phyloP scores from a whole-genome alignment of 2,329 filamentous ascomycete genomes.

The Nannizziopsis arthrosporioides region DNA sequence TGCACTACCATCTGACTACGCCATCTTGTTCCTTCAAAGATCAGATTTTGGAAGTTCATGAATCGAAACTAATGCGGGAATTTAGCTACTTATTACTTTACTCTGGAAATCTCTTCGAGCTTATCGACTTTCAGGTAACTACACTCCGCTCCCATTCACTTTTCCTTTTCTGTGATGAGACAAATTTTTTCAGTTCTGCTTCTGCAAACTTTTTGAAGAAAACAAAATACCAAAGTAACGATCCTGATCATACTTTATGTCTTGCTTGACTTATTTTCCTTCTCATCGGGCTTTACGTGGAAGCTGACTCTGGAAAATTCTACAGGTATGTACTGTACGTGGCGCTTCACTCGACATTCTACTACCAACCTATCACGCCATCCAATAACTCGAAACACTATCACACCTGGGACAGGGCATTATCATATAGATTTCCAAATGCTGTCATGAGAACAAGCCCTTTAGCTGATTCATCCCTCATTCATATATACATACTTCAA shows the following conservation, averaged over 20 bases:
- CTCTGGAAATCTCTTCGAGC: background rate
- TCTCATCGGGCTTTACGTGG: background rate
- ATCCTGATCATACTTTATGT: slow-evolving; percentile 31
- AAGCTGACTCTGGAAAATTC: background rate
- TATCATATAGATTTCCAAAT: too few species aligned
- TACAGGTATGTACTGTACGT: background rate
- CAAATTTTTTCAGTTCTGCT: slow-evolving; percentile 49
- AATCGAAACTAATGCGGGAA: background rate
- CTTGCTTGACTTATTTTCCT: background rate
- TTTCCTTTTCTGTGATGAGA: slow-evolving; percentile 35
- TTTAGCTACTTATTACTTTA: background rate
- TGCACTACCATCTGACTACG: slow-evolving; percentile 49
- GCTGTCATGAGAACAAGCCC: too few species aligned
- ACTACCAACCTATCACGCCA: too few species aligned
- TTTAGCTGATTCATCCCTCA: too few species aligned
- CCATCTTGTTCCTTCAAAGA: slow-evolving; percentile 3
- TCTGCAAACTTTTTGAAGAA: slow-evolving; percentile 49
- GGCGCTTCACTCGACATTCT: too few species aligned
- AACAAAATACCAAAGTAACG: slow-evolving; percentile 44
- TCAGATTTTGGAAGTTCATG: slow-evolving; percentile 11
- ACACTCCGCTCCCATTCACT: background rate
- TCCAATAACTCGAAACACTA: too few species aligned
- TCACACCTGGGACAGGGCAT: too few species aligned
- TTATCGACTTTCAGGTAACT: too few species aligned
- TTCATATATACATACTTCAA: too few species aligned